A percentile compares a stretch with the other conserved stretches of the same genome.
These are phyloP conservation scores for Sherardia arvensis DNA, from an alignment of 257 asterid genomes.

Conservation along the genomic window DNA sequence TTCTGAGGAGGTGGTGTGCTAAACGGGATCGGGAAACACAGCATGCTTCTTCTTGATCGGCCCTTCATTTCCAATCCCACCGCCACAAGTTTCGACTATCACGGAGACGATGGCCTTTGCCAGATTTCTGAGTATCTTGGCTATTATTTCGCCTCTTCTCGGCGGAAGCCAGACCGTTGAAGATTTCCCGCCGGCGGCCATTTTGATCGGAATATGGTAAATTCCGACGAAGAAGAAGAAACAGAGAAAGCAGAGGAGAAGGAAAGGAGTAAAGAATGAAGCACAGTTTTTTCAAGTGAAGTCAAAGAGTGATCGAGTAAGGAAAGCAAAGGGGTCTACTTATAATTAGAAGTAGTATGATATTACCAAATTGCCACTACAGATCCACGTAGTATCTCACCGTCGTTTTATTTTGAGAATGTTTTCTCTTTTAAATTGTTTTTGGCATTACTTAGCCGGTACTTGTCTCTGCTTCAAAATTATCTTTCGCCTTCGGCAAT, in stretches of 20 bases:
- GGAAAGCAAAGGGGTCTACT: neutral
- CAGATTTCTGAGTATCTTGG: slow-evolving; percentile 5
- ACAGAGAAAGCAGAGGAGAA: neutral
- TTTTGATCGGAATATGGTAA: neutral
- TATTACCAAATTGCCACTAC: neutral
- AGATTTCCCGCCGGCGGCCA: neutral
- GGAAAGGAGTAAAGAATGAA: neutral
- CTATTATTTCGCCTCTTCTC: slow-evolving; percentile 12
- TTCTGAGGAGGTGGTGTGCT: neutral
- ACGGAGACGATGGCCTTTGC: neutral
- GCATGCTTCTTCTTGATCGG: neutral
- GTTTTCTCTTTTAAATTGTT: no score
- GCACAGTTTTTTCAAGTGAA: neutral
- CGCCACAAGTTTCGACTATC: neutral
- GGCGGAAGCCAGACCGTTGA: slow-evolving; percentile 4
- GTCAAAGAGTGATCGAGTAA: neutral
- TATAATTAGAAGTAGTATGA: neutral
- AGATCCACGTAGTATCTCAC: neutral
- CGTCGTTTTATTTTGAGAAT: no score
- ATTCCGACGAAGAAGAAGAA: neutral
- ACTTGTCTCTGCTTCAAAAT: no score
- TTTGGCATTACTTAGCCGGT: no score
- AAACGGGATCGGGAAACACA: neutral
- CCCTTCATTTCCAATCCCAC: neutral
- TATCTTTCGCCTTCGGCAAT: no score